A percentile compares a stretch with the other conserved stretches of the same genome.
Conservation (phyloP, 306 rosid genomes). For the Vachellia pachyceras region DNA sequence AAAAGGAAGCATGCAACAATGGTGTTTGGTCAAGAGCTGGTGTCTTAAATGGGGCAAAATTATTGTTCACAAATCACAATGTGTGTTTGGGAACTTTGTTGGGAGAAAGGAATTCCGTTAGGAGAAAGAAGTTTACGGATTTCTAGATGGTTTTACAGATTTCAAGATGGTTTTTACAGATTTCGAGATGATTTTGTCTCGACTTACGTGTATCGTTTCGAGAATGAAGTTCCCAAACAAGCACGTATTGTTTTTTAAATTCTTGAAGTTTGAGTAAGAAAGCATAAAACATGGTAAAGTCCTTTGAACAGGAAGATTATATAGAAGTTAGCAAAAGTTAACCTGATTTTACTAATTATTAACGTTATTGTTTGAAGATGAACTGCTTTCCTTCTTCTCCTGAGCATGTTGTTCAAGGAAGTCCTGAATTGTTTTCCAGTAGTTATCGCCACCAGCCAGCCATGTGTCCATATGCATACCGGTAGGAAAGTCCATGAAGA, state of each 20-base stretch:
- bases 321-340: slow-evolving; percentile 15
- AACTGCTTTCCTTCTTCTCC: slow-evolving; percentile 52
- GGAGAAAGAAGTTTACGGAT: no score
- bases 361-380: slow-evolving; percentile 54
- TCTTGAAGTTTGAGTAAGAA: slow-evolving; percentile 15
- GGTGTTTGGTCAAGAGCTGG: slow-evolving; percentile 5
- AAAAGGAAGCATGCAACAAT: slow-evolving; percentile 2
- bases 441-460: slow-evolving; percentile 86
- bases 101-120: no score
- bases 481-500: slow-evolving; percentile 78
- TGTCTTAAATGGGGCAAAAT: neutral
- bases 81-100: no score
- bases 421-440: slow-evolving; percentile 84
- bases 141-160: no score
- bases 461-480: slow-evolving; percentile 99
- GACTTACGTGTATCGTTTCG: no score
- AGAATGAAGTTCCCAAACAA: no score
- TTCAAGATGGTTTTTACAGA: no score
- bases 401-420: slow-evolving; percentile 70
- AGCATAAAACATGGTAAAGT: slow-evolving; percentile 8
- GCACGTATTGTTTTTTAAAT: slow-evolving; percentile 15
- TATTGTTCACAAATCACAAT: slow-evolving; percentile 13
- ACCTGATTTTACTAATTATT: slow-evolving; percentile 31
- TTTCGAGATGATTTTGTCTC: no score
- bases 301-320: slow-evolving; percentile 12